Conservation (phyloP, 208 protist genomes). For the Trypanosomatidae sp. region DNA sequence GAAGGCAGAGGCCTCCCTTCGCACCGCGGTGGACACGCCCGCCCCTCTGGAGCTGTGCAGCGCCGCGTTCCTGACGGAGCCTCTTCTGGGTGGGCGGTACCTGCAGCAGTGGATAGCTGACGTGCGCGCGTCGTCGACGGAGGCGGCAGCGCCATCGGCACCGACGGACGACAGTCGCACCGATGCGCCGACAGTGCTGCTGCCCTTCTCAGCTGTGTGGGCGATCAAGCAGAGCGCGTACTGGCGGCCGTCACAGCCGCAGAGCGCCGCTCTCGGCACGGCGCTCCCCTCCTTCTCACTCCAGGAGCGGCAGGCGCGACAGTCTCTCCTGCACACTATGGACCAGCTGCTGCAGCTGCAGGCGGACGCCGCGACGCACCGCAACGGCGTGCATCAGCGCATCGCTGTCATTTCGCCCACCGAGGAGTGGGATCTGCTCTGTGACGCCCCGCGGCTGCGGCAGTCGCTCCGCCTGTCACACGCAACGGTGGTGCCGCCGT, state of each 20-base stretch:
- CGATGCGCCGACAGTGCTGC: slow-evolving; percentile 11
- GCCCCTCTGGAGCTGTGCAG: slow-evolving; percentile 27
- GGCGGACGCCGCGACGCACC: slow-evolving; percentile 7
- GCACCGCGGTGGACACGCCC: neutral
- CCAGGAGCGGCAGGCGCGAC: slow-evolving; percentile 64
- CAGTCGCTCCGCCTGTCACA: neutral
- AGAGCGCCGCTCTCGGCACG: neutral
- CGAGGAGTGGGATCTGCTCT: slow-evolving; percentile 68
- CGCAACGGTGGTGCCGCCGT: slow-evolving; percentile 8
- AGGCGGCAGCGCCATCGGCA: too few species aligned
- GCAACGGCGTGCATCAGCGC: slow-evolving; percentile 1
- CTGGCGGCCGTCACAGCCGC: slow-evolving; percentile 12
- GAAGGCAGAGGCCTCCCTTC: neutral
- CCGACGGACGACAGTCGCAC: neutral
- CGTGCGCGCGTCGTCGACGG: slow-evolving; percentile 26
- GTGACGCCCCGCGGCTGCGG: slow-evolving; percentile 32
- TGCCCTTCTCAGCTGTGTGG: slow-evolving; percentile 69
- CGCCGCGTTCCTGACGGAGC: slow-evolving; percentile 51
- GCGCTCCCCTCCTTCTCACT: slow-evolving; percentile 26
- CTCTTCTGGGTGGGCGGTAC: slow-evolving; percentile 49
- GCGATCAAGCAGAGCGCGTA: slow-evolving; percentile 54
- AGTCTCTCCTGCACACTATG: slow-evolving; percentile 50
- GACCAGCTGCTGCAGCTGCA: slow-evolving; percentile 61
- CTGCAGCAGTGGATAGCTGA: slow-evolving; percentile 45
- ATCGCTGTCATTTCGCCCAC: slow-evolving; percentile 22